A percentile compares a stretch with the other conserved stretches of the same genome.
Conservation (phyloP, 2,329 filamentous ascomycete genomes). For the Metarhizium guizhouense region DNA sequence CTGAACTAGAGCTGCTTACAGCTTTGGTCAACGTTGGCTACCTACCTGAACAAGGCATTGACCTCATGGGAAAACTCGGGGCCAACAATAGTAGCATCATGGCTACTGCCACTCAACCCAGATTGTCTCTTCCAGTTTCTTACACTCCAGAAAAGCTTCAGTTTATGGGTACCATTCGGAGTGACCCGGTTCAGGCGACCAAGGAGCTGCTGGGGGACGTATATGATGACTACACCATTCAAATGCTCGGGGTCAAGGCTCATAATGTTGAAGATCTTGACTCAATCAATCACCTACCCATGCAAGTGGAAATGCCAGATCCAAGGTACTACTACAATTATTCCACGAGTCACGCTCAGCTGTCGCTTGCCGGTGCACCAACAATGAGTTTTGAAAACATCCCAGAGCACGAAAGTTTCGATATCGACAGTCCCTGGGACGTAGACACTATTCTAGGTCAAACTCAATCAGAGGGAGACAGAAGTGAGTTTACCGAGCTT, state of each 20-base stretch:
- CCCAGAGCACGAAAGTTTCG: constrained; percentile 12
- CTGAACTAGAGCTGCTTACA: constrained; percentile 19
- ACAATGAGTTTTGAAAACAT: constrained; percentile 11
- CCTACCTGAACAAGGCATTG: constrained; percentile 12
- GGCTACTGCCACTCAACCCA: constrained; percentile 11
- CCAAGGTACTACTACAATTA: constrained; percentile 10
- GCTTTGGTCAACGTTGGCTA: constrained; percentile 16
- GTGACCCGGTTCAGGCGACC: constrained; percentile 11
- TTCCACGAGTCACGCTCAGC: constrained; percentile 4
- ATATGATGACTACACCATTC: constrained; percentile 7
- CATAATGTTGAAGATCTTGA: constrained; percentile 10
- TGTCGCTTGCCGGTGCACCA: neutral
- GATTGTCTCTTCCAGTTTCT: constrained; percentile 2
- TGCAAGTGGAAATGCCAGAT: constrained; percentile 9
- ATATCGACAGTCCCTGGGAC: constrained; percentile 15
- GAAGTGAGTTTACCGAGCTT: constrained; percentile 6
- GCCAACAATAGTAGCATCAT: constrained; percentile 17
- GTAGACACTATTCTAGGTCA: constrained; percentile 12
- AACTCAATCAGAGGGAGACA: constrained; percentile 9
- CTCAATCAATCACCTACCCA: constrained; percentile 9
- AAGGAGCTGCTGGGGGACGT: constrained; percentile 12
- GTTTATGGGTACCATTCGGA: constrained; percentile 12
- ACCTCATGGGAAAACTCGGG: constrained; percentile 14
- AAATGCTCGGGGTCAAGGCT: constrained; percentile 6
- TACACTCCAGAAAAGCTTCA: constrained; percentile 11